Conservation (phyloP, 164 flowering plant genomes). For the Dillenia suffruticosa region DNA sequence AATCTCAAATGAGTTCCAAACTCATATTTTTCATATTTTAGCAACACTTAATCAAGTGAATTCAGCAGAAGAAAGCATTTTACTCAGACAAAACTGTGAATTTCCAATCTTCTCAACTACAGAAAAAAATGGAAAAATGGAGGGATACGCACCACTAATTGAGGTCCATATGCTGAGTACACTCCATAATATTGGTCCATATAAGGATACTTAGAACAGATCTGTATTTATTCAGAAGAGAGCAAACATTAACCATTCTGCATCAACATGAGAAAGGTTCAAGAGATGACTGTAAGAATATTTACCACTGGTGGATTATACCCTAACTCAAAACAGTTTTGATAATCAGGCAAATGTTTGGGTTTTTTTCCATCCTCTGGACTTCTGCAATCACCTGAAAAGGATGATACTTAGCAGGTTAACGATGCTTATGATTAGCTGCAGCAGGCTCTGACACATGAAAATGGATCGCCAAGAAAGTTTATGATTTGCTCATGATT, state of each 20-base stretch:
- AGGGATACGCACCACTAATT: slow-evolving; percentile 36
- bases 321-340: slow-evolving; percentile 46
- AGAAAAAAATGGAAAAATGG: neutral
- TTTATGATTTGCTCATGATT: no score
- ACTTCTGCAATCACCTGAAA: slow-evolving; percentile 34
- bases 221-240: slow-evolving; percentile 21
- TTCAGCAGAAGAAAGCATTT: neutral
- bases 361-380: slow-evolving; percentile 38
- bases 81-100: no score
- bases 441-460: no score
- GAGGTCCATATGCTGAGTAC: slow-evolving; percentile 59
- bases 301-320: slow-evolving; percentile 63
- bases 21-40: neutral
- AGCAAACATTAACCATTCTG: slow-evolving; percentile 8
- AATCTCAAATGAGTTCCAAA: no score
- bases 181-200: slow-evolving; percentile 54
- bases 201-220: slow-evolving; percentile 49
- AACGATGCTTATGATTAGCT: no score
- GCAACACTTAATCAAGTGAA: neutral
- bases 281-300: neutral
- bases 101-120: neutral
- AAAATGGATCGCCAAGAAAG: no score
- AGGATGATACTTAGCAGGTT: neutral
- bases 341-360: slow-evolving; percentile 35
- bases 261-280: neutral